These are phyloP conservation scores for Athelia psychrophila DNA, from an alignment of 1,284 basidiomycete genomes.

Conservation along the genomic window DNA sequence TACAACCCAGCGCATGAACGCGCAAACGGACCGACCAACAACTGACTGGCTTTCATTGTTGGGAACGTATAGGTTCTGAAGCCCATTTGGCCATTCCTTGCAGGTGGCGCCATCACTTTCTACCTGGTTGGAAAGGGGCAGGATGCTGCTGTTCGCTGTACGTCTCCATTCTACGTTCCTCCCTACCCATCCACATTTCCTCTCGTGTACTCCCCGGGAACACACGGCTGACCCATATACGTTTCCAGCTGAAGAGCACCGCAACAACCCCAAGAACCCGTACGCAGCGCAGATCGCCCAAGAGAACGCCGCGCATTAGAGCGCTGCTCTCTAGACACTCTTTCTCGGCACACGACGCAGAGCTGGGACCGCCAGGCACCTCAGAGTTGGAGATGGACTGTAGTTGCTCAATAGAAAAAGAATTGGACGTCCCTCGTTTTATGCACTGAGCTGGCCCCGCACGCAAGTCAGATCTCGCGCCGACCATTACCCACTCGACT, in stretches of 20 bases:
- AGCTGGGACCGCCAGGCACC: no score
- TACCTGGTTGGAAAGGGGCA: conserved; percentile 66
- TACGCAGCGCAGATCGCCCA: conserved; percentile 73
- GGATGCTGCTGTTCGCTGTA: conserved; percentile 64
- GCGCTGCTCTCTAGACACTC: no score
- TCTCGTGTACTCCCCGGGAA: conserved; percentile 8
- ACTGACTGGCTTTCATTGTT: conserved; percentile 7
- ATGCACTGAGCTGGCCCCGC: no score
- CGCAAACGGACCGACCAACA: conserved; percentile 2
- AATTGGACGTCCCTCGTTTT: no score
- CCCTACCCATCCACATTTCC: conserved; percentile 1
- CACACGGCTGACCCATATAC: background rate
- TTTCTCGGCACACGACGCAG: no score
- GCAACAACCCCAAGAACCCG: conserved; percentile 76
- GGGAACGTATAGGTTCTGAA: conserved; percentile 49
- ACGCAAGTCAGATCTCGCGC: no score
- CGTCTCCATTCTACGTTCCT: conserved; percentile 27
- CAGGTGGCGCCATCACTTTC: conserved; percentile 58
- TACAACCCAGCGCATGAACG: conserved; percentile 7
- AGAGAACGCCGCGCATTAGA: conserved; percentile 19
- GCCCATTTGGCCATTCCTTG: conserved; percentile 77
- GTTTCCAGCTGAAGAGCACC: conserved; percentile 56
- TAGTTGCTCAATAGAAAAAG: no score
- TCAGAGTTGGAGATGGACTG: no score
- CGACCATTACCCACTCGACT: no score